Evolutionary conservation across 169 alveolate genomes (phyloP), one percentile per base, ranked within the genome.

Genomic region (Plasmodium gaboni): DNA sequence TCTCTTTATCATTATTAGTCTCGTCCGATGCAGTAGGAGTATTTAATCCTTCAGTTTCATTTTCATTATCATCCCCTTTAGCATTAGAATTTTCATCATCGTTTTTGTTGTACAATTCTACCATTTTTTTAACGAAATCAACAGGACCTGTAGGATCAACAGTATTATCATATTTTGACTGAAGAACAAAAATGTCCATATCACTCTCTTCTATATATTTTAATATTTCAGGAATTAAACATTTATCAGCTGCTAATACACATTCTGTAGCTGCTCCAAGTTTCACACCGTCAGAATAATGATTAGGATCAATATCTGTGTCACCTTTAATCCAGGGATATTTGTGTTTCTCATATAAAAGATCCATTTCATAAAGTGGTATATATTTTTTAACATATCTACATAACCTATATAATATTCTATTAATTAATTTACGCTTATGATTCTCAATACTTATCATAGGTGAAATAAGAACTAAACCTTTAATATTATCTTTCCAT

Each of bases 391-490:
- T 76, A 44, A 76, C 88, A 63, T 76, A 63, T 48, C 63, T 67
- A 13, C 68, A 44, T 24, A 76, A 13, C 9, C 17, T 73, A 12
- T 73, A 74, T 67, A 76, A 57, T 8, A 76, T 26, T 12, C 74
- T 76, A 57, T 76, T 63, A 17, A 65, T 76, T 10, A 76, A 63
- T 76, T 76, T 76, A 26, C 7, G 63, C 42, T 76, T 76, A 13
- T 76, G 88, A n/a, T 76, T 76, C 15, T 74, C 88, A 44, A 76
- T 63, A 50, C 74, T 61, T 19, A 76, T 63, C 88, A 76, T 76
- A 42, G 88, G 88, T 1, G 88, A 76, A 4, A 76, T 22, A 2
- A 76, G 57, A 7, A 51, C 76, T 3, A 76, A 32, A 22, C 76
- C 19, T 76, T 76, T 76, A 2, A 76, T 44, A 55, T 76, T 48